A percentile compares a stretch with the other conserved stretches of the same genome.
These are phyloP conservation scores for Epichloe elymi DNA, from an alignment of 2,329 filamentous ascomycete genomes.

Conservation along the genomic window DNA sequence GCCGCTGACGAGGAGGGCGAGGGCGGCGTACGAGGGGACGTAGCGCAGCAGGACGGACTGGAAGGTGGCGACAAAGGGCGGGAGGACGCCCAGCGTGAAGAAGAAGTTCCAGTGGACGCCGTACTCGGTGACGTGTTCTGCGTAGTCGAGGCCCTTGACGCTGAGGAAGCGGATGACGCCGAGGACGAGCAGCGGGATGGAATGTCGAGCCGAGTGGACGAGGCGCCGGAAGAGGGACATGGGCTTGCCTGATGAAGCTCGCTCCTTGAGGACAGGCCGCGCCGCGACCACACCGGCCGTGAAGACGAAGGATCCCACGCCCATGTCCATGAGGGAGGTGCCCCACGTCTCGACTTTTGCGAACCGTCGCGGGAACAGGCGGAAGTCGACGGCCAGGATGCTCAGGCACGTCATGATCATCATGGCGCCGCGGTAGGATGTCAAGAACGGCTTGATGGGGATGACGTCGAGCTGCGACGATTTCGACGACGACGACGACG, in stretches of 20 bases:
- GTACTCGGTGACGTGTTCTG: constrained; percentile 94
- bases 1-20: constrained; percentile 56
- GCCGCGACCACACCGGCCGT: constrained; percentile 85
- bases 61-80: constrained; percentile 76
- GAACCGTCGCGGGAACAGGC: constrained; percentile 82
- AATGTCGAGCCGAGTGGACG: constrained; percentile 58
- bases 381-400: constrained; percentile 95
- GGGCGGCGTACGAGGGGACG: constrained; percentile 62
- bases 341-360: constrained; percentile 99
- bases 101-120: constrained; percentile 99
- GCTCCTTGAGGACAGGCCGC: constrained; percentile 61
- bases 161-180: constrained; percentile 72
- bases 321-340: constrained; percentile 96
- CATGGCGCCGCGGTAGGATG: constrained; percentile 82
- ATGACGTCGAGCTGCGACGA: constrained; percentile 29
- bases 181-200: constrained; percentile 67
- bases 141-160: constrained; percentile 91
- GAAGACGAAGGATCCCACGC: constrained; percentile 95
- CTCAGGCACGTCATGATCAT: constrained; percentile 79
- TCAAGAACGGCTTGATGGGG: constrained; percentile 83
- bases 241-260: constrained; percentile 33
- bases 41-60: constrained; percentile 57
- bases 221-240: constrained; percentile 46
- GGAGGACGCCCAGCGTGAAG: constrained; percentile 81
- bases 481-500: neutral